Conservation (phyloP, 768 basidiomycete genomes). For the Rubroboletus pulcherrimus region DNA sequence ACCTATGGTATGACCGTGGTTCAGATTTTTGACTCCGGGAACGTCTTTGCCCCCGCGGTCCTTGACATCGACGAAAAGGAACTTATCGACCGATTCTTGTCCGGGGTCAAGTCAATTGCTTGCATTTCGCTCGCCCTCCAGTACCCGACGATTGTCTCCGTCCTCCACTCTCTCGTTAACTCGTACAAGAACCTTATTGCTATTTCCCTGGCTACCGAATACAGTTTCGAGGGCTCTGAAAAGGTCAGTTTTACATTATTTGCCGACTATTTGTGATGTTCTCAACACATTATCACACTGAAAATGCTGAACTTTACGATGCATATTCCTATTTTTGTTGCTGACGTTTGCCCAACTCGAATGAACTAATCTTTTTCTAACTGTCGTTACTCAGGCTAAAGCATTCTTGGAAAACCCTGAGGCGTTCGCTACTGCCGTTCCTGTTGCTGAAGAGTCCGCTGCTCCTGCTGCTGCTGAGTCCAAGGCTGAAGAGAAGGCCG, state of each 20-base stretch:
- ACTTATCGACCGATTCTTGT: conserved; percentile 87
- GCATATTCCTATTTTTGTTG: conserved; percentile 24
- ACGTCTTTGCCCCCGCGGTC: conserved; percentile 83
- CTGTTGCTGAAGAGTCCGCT: conserved; percentile 50
- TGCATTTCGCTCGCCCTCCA: conserved; percentile 92
- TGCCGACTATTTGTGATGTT: conserved; percentile 20
- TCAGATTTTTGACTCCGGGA: conserved; percentile 94
- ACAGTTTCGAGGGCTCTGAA: conserved; percentile 89
- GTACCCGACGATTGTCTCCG: conserved; percentile 94
- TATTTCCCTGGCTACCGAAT: conserved; percentile 85
- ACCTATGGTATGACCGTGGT: conserved; percentile 99
- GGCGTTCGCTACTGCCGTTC: conserved; percentile 85
- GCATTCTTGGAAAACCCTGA: conserved; percentile 97
- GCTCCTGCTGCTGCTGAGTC: conserved; percentile 55
- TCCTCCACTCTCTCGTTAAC: conserved; percentile 94
- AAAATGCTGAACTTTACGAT: conserved; percentile 75
- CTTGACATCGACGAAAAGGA: conserved; percentile 92
- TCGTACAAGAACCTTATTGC: conserved; percentile 98
- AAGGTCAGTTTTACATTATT: conserved; percentile 56
- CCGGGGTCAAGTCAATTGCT: conserved; percentile 93
- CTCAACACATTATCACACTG: conserved; percentile 55
- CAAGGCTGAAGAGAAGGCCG: conserved; percentile 68
- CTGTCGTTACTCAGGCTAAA: conserved; percentile 60
- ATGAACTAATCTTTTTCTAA: conserved; percentile 5
- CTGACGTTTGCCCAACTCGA: conserved; percentile 22